Evolutionary conservation across 2,329 filamentous ascomycete species (phyloP).

Genomic region (Alternaria metachromatica): DNA sequence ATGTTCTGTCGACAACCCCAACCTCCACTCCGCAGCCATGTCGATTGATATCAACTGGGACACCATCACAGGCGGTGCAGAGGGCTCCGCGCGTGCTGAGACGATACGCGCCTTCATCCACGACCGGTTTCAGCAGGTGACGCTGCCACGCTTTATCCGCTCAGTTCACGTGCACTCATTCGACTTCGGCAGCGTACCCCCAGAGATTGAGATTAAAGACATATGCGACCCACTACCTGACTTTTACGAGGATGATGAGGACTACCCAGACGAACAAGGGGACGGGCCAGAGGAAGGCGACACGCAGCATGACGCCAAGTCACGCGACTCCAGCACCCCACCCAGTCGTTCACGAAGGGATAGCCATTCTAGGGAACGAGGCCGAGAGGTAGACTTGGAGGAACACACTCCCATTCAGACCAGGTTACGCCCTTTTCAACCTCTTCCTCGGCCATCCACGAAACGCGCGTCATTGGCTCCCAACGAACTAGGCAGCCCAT

Average conservation of each 20-base stretch:
- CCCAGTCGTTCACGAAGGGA: conserved; percentile 45
- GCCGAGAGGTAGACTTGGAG: conserved; percentile 25
- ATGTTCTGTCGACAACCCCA: conserved; percentile 32
- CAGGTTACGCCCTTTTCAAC: conserved; percentile 32
- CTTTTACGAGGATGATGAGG: conserved; percentile 87
- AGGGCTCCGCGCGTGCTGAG: conserved; percentile 83
- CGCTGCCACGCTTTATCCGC: conserved; percentile 93
- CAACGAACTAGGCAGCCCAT: conserved; percentile 46
- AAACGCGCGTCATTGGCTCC: conserved; percentile 40
- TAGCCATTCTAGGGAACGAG: conserved; percentile 32
- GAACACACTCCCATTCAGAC: conserved; percentile 23
- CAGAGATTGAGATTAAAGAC: conserved; percentile 91
- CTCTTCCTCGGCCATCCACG: conserved; percentile 34
- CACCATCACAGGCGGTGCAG: conserved; percentile 84
- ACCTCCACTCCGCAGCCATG: conserved; percentile 62
- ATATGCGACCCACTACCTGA: conserved; percentile 94
- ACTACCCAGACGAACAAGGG: conserved; percentile 65
- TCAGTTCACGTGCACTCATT: conserved; percentile 95
- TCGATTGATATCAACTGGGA: conserved; percentile 99
- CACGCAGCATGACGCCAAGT: conserved; percentile 20
- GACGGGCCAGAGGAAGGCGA: conserved; percentile 46
- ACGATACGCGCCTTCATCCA: conserved; percentile 92
- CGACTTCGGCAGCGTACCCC: conserved; percentile 83
- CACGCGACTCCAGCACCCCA: conserved; percentile 33
- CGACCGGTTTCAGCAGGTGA: conserved; percentile 90